Base-by-base conservation (phyloP, 176 grass and related monocot genomes). In the Themeda triandra region DNA sequence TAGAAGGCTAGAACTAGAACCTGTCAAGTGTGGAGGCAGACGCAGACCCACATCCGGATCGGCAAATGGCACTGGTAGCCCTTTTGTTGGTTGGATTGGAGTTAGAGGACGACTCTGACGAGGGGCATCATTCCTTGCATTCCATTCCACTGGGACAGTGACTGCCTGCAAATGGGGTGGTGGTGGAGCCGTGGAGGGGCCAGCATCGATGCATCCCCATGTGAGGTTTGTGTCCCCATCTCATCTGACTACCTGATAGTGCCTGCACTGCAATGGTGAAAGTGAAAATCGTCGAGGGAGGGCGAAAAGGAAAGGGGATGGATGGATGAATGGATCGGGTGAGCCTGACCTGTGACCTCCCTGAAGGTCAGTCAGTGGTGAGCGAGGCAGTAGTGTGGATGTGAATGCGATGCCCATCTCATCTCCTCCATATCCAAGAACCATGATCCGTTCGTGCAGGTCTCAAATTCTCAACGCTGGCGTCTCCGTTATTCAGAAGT, bases 211-310 rank as follows among this genome's bases (percentile, higher is more conserved):
- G 5, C 69, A 68, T 54, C 63, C 35, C 79, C 86, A 89, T 89
- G 86, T 83, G 86, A 92, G 86, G 65, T 8, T 63, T 25, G 73
- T 21, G 77, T 71, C 63, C 85, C 85, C 71, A 44, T 85, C 89
- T 18, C 70, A 48, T 17, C 60, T 70, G 67, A 71, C 60, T 12
- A 15, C 13, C 62, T 65, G 62, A 56, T n/a, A 21, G 21, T 56
- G 19, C 51, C 51, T 49, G 46, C 46, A 49, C 15, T 53, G 18
- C 46, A 49, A 4, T 6, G 48, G 33, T 31, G 45, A 45, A 44
- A 44, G 48, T 53, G 48, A 19, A 66, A 80, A 66, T 66, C 27
- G 62, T 78, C 75, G 77, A 46, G 24, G 46, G 46, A 44, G 3
- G 44, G 14, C 46, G 46, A 49, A 49, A 49, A 49, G 14, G 46